phyloP scores from a whole-genome alignment of 345 rosid species.

The Aethionema arabicum region DNA sequence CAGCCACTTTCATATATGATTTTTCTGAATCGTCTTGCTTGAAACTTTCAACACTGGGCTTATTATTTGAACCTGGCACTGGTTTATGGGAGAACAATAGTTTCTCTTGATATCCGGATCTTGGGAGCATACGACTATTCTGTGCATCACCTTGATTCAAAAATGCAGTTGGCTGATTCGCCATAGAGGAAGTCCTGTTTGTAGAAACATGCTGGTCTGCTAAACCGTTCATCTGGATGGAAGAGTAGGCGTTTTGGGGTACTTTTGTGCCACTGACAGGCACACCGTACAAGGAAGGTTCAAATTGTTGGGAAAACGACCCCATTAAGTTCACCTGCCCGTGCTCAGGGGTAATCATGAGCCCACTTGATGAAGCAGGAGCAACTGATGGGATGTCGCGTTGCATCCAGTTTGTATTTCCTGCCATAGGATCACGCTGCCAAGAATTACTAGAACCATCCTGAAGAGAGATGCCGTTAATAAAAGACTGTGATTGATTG shows the following conservation, averaged over 20 bases:
- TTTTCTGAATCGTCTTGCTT: conserved; percentile 48
- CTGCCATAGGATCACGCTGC: conserved; percentile 59
- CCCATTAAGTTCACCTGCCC: conserved; percentile 48
- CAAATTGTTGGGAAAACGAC: conserved; percentile 48
- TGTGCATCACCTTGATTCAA: conserved; percentile 48
- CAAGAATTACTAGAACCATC: conserved; percentile 57
- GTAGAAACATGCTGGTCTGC: conserved; percentile 45
- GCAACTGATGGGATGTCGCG: conserved; percentile 41
- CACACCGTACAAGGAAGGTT: conserved; percentile 69
- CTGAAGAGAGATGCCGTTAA: conserved; percentile 65
- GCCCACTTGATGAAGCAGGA: conserved; percentile 63
- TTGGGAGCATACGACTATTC: conserved; percentile 48
- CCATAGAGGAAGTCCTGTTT: conserved; percentile 46
- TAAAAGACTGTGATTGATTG: conserved; percentile 41
- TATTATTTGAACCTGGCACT: conserved; percentile 45
- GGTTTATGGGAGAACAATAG: conserved; percentile 37
- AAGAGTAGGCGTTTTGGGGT: conserved; percentile 43
- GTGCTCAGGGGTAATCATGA: conserved; percentile 59
- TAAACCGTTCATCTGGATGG: conserved; percentile 55
- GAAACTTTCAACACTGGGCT: conserved; percentile 45
- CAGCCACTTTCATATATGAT: conserved; percentile 41
- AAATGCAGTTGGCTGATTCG: conserved; percentile 49
- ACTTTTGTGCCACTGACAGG: conserved; percentile 52
- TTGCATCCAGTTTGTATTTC: conserved; percentile 60
- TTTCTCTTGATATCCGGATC: conserved; percentile 51